Evolutionary conservation across 768 basidiomycete species (phyloP).

Genomic region (Symmetrospora coprosmae): DNA sequence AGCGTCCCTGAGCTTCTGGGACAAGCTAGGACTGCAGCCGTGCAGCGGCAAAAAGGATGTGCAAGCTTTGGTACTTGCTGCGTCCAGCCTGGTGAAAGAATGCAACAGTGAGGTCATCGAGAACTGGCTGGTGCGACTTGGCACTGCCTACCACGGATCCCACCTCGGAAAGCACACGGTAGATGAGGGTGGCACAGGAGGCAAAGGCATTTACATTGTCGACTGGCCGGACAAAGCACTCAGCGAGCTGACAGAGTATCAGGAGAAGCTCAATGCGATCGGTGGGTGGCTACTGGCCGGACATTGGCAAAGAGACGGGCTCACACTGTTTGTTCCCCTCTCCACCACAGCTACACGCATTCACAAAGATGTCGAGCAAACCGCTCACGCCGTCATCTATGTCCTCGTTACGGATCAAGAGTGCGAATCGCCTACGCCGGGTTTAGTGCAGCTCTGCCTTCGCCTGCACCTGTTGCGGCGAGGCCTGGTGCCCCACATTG

Average conservation of each 20-base stretch:
- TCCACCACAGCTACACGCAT: background rate
- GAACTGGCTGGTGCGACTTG: background rate
- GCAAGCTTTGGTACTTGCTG: conserved; percentile 44
- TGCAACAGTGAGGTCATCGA: background rate
- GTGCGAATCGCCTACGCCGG: conserved; percentile 42
- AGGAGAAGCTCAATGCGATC: background rate
- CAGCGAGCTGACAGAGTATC: background rate
- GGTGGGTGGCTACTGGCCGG: too few species aligned
- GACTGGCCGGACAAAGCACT: background rate
- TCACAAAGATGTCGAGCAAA: background rate
- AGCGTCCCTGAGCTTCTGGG: conserved; percentile 66
- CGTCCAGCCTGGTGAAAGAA: background rate
- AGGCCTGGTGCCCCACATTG: conserved; percentile 30
- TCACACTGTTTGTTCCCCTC: too few species aligned
- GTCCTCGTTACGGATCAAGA: conserved; percentile 47
- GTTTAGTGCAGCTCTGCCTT: conserved; percentile 51
- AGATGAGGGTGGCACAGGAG: background rate
- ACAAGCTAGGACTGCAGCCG: conserved; percentile 62
- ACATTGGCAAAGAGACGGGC: too few species aligned
- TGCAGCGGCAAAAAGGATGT: conserved; percentile 58
- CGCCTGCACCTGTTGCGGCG: conserved; percentile 51
- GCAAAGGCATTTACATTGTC: background rate
- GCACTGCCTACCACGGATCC: background rate
- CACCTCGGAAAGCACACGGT: background rate
- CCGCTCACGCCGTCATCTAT: background rate